Evolutionary conservation across 2,329 filamentous ascomycete species (phyloP).

Genomic region (Sodiomyces alkalinus): DNA sequence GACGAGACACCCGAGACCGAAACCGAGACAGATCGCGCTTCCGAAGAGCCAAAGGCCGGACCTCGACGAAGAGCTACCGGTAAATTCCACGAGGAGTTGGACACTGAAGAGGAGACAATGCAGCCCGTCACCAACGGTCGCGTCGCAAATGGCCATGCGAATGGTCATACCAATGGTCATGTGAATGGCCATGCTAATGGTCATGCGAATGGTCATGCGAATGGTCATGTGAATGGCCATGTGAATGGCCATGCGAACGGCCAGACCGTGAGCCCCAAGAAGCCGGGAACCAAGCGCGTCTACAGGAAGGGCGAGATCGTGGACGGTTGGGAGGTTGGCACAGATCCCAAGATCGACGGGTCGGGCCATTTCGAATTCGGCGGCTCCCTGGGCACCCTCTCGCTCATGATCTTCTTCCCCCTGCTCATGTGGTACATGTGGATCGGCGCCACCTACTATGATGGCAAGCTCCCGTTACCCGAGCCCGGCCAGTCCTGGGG

Average conservation of each 20-base stretch:
- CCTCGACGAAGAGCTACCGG: conserved; percentile 27
- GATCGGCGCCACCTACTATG: conserved; percentile 76
- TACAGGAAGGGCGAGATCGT: conserved; percentile 16
- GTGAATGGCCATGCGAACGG: conserved; percentile 7
- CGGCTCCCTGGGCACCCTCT: conserved; percentile 53
- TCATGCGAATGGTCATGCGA: conserved; percentile 13
- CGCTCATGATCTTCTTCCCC: conserved; percentile 83
- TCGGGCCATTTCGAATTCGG: conserved; percentile 67
- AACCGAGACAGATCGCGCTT: conserved; percentile 2
- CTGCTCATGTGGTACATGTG: conserved; percentile 90
- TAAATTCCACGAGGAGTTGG: conserved; percentile 35
- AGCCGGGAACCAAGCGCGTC: conserved; percentile 1
- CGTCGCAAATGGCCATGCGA: conserved; percentile 9
- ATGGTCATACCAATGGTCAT: conserved; percentile 9
- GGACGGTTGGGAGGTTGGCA: conserved; percentile 44
- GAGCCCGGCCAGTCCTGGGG: conserved; percentile 42
- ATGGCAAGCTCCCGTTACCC: conserved; percentile 58
- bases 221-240: conserved; percentile 13
- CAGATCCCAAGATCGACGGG: conserved; percentile 46
- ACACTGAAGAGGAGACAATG: conserved; percentile 22
- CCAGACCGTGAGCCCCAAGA: conserved; percentile 7
- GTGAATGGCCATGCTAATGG: conserved; percentile 17
- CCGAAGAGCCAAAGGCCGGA: conserved; percentile 3
- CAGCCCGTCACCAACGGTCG: conserved; percentile 15
- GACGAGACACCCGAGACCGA: conserved; percentile 20